Conservation (phyloP, 176 grass and related monocot species). For the Juncus effusus region DNA sequence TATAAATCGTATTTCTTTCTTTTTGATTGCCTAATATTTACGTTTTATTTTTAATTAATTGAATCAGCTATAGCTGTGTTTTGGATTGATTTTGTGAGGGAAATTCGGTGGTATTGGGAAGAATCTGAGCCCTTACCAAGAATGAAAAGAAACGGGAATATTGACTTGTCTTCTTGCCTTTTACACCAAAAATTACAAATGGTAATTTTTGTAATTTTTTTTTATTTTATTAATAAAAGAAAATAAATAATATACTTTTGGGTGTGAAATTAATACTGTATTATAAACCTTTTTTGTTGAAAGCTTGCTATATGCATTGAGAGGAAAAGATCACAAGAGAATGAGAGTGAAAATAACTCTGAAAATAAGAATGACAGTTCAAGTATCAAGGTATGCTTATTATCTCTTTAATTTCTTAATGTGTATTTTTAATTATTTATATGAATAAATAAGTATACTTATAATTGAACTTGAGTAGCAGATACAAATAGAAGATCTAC, state of each 20-base stretch:
- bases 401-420: too few species aligned
- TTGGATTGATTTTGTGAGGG: constrained; percentile 99
- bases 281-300: constrained; percentile 21
- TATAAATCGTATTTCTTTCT: constrained; percentile 12
- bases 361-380: constrained; percentile 39
- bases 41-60: constrained; percentile 24
- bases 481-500: constrained; percentile 32
- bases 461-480: constrained; percentile 39
- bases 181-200: constrained; percentile 96
- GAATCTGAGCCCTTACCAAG: constrained; percentile 83
- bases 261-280: constrained; percentile 3
- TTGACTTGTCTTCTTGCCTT: constrained; percentile 86
- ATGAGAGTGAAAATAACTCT: constrained; percentile 35
- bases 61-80: constrained; percentile 71
- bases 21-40: constrained; percentile 12
- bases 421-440: too few species aligned
- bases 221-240: too few species aligned
- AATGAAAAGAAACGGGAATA: constrained; percentile 54
- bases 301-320: constrained; percentile 92
- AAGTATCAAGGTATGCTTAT: constrained; percentile 45
- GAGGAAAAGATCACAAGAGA: constrained; percentile 63
- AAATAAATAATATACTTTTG: not conserved
- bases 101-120: constrained; percentile 96
- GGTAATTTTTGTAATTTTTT: constrained; percentile 34
- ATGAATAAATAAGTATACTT: constrained; percentile 22